Evolutionary conservation across 768 basidiomycete genomes (phyloP).

Genomic region (Boletus insuetus): DNA sequence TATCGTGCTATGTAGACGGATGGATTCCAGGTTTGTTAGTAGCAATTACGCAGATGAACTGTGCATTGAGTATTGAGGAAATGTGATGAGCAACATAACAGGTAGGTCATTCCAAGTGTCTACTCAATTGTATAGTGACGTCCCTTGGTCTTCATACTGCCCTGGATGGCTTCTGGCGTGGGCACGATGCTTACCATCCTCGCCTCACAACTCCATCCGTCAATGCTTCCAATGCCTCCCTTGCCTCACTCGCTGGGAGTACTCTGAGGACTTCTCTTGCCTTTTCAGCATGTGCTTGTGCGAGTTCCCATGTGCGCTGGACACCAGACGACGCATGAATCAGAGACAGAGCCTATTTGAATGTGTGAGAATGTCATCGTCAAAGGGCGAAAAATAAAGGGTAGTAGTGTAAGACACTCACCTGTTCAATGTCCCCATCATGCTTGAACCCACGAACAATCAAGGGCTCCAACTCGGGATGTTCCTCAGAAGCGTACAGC

Average conservation of each 20-base stretch:
- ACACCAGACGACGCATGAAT: conserved; percentile 65
- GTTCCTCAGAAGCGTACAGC: conserved; percentile 83
- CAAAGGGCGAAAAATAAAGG: background rate
- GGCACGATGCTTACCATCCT: conserved; percentile 38
- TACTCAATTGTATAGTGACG: conserved; percentile 3
- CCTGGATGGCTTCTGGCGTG: background rate
- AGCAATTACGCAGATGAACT: too few relatives aligned
- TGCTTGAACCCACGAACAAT: conserved; percentile 75
- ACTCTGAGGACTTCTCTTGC: conserved; percentile 66
- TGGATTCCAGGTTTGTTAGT: too few relatives aligned
- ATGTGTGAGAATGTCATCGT: background rate
- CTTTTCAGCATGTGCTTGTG: conserved; percentile 68
- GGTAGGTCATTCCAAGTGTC: background rate
- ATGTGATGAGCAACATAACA: background rate
- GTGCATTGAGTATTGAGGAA: too few relatives aligned
- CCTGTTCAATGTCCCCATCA: conserved; percentile 78
- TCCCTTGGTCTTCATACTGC: background rate
- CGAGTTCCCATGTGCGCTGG: conserved; percentile 75
- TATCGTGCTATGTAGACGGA: too few relatives aligned
- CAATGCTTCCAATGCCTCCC: conserved; percentile 68
- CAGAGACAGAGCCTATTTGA: conserved; percentile 57
- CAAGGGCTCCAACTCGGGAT: conserved; percentile 70
- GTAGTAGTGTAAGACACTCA: conserved; percentile 35
- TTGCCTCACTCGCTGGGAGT: conserved; percentile 81
- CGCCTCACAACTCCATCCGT: conserved; percentile 65